Evolutionary conservation across 2,329 filamentous ascomycete species (phyloP).

Genomic region (Epichloe scottii): DNA sequence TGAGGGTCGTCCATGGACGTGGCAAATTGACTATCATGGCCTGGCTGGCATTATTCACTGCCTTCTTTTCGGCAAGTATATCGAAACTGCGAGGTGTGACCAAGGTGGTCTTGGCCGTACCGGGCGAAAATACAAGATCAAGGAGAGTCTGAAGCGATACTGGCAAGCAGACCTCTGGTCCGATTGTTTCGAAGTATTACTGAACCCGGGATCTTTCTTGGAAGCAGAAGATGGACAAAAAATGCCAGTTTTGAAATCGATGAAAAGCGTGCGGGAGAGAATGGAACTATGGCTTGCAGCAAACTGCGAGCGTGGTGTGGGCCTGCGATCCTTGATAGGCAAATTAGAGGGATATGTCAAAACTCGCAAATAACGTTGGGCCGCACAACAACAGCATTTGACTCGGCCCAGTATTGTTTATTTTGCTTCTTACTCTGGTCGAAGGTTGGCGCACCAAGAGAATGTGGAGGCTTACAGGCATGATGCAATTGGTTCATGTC

Average conservation of each 20-base stretch:
- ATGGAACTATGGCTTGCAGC: constrained; percentile 77
- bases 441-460: no score
- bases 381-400: not conserved
- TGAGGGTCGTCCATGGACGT: constrained; percentile 89
- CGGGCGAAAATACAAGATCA: constrained; percentile 62
- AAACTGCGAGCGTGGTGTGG: constrained; percentile 69
- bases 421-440: no score
- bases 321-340: constrained; percentile 57
- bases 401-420: no score
- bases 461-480: no score
- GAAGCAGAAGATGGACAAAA: constrained; percentile 49
- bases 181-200: constrained; percentile 68
- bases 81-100: constrained; percentile 58
- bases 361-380: constrained; percentile 16
- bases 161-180: constrained; percentile 92
- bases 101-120: constrained; percentile 42
- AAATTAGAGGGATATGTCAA: constrained; percentile 44
- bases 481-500: no score
- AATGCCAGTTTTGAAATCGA: constrained; percentile 61
- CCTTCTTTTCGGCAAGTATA: constrained; percentile 88
- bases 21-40: constrained; percentile 93
- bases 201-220: constrained; percentile 66
- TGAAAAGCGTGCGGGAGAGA: constrained; percentile 55
- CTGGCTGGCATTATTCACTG: constrained; percentile 79
- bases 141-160: constrained; percentile 80